Evolutionary conservation across 768 basidiomycete species (phyloP).

Genomic region (Lentinula guzmanii): DNA sequence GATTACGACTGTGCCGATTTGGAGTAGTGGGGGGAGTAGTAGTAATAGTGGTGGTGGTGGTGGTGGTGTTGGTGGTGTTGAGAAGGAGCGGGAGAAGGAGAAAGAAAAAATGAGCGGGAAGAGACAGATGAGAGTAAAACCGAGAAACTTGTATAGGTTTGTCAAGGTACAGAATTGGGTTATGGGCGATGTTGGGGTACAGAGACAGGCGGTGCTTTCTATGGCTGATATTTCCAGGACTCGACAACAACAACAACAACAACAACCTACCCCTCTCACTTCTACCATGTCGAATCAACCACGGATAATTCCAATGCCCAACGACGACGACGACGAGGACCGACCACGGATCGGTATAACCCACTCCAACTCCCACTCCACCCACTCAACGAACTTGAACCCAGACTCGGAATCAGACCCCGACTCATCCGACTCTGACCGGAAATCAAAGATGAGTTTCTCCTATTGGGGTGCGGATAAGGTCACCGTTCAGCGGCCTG

Average conservation of each 20-base stretch:
- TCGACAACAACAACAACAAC: conserved; percentile 23
- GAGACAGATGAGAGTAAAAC: conserved; percentile 67
- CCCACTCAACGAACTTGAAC: background rate
- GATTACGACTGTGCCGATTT: conserved; percentile 76
- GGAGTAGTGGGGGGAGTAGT: conserved; percentile 52
- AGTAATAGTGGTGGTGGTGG: no score
- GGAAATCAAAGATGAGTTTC: conserved; percentile 92
- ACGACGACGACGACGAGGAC: conserved; percentile 59
- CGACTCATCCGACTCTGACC: conserved; percentile 81
- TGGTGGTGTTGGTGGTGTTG: no score
- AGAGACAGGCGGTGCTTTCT: conserved; percentile 76
- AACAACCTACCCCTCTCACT: conserved; percentile 7
- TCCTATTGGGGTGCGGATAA: conserved; percentile 93
- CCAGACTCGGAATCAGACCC: conserved; percentile 6
- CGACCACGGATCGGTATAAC: conserved; percentile 39
- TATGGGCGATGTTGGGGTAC: conserved; percentile 46
- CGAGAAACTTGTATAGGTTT: conserved; percentile 91
- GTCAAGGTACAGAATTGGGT: conserved; percentile 86
- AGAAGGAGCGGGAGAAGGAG: no score
- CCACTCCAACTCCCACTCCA: no score
- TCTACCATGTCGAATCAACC: conserved; percentile 50
- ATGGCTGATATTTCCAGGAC: conserved; percentile 86
- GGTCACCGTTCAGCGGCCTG: conserved; percentile 77
- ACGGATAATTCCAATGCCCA: conserved; percentile 61
- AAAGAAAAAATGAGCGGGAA: conserved; percentile 19